Evolutionary conservation across 306 rosid genomes (phyloP).

Genomic region (Fragaria ananassa): DNA sequence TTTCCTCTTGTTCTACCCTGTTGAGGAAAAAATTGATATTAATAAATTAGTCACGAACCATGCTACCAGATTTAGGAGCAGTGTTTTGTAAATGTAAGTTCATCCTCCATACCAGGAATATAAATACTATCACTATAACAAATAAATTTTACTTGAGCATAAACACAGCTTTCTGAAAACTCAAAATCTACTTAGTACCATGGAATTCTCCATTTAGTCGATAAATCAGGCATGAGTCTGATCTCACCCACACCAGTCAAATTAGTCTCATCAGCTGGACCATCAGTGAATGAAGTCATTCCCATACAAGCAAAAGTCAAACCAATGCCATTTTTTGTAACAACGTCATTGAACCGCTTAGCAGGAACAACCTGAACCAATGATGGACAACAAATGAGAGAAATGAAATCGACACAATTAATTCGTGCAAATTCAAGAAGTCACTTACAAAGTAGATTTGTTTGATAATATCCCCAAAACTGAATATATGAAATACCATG

Average conservation of each 20-base stretch:
- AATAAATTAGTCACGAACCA: not conserved
- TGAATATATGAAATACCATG: not conserved
- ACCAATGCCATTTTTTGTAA: conserved; percentile 61
- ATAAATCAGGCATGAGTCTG: conserved; percentile 82
- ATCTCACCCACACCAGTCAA: conserved; percentile 74
- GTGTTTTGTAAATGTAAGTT: not conserved
- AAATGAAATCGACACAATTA: conserved; percentile 7
- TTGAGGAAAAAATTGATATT: conserved; percentile 20
- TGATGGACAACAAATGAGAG: conserved; percentile 17
- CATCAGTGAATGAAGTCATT: conserved; percentile 64
- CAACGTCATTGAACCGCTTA: conserved; percentile 58
- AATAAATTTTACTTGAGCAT: no score
- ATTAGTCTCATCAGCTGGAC: conserved; percentile 64
- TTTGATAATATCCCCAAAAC: not conserved
- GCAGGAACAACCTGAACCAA: conserved; percentile 71
- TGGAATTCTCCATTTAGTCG: conserved; percentile 65
- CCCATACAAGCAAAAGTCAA: conserved; percentile 62
- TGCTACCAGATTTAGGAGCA: not conserved
- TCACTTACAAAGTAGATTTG: not conserved
- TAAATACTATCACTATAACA: no score
- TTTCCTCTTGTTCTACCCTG: conserved; percentile 81
- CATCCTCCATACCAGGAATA: not conserved
- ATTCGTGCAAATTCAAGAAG: not conserved
- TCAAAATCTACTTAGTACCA: conserved; percentile 45
- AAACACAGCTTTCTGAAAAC: not conserved